Evolutionary conservation across 2,329 filamentous ascomycete species (phyloP), one percentile per base, ranked within the genome.

Genomic region (Cladosporium sp.): DNA sequence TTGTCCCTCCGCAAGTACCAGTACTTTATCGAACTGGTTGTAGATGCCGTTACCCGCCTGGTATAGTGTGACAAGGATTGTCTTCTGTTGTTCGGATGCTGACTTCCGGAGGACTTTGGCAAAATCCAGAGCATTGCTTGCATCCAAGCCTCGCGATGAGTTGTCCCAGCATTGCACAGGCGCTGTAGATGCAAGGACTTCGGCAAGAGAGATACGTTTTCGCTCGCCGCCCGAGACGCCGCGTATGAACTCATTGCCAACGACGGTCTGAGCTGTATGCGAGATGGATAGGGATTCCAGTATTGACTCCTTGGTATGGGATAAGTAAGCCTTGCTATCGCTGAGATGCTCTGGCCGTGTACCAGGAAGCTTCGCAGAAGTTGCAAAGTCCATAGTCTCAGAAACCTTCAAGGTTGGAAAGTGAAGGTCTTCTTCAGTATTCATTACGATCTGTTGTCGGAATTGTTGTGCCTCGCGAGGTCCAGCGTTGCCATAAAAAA

Each of bases 41-140:
- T 87, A 88, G 59, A 89, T 88, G 28, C 81, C 83, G 56, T 89
- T 87, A 4, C 84, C 84, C 2, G 87, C 86, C 66, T 89, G 87
- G 67, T 90, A 89, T 0, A 88, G 75, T 0, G 84, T 86, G 7
- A 86, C 83, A 48, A 87, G 82, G 0, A 83, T 80, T 0, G 83
- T 74, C 3, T 86, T 72, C 0, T 83, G 82, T 4, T 83, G 73
- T 1, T 85, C 77, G 60, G 88, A 83, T 0, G 85, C 87, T 78
- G 88, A 76, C 8, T 82, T 80, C 5, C 86, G 77, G 15, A 88
- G 71, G 1, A 82, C 80, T 64, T 83, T 84, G 32, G 80, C 63
- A 51, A 68, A 70, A 39, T 71, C 68, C 1, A 87, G 73, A 1
- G 84, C 86, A 5, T 82, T 87, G 65, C 80, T 85, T 0, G 85